Conservation (phyloP, 1,284 basidiomycete species). For the Tetrapyrgos nigripes region DNA sequence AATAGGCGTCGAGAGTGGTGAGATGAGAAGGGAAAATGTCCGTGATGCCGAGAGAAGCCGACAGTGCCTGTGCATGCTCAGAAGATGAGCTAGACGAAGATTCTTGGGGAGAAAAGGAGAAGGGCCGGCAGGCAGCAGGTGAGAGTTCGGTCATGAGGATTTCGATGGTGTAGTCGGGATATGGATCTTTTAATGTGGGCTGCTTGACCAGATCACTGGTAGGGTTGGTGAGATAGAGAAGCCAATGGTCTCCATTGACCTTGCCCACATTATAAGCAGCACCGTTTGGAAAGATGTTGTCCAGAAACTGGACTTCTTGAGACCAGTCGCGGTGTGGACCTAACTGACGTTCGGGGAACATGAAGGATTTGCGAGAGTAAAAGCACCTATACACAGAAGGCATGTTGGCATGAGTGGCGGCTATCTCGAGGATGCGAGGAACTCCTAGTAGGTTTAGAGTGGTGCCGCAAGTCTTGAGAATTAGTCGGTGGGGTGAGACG, state of each 20-base stretch:
- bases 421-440: constrained; percentile 92
- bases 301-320: constrained; percentile 91
- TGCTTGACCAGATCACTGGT: constrained; percentile 49
- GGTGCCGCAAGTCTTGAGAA: constrained; percentile 99
- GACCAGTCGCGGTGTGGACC: constrained; percentile 97
- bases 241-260: constrained; percentile 99
- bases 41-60: constrained; percentile 81
- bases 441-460: constrained; percentile 96
- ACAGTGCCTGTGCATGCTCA: constrained; percentile 71
- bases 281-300: constrained; percentile 87
- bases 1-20: constrained; percentile 91
- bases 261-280: constrained; percentile 97
- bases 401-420: constrained; percentile 79
- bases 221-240: constrained; percentile 85
- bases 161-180: constrained; percentile 92
- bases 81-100: constrained; percentile 53
- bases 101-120: constrained; percentile 50
- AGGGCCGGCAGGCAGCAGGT: constrained; percentile 75
- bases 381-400: constrained; percentile 87
- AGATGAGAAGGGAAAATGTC: constrained; percentile 81
- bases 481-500: constrained; percentile 94
- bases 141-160: constrained; percentile 98
- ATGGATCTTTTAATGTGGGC: constrained; percentile 35
- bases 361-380: constrained; percentile 98
- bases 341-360: constrained; percentile 96